Conservation (phyloP, 805 yeast genomes). For the Barnettozyma botsteinii region DNA sequence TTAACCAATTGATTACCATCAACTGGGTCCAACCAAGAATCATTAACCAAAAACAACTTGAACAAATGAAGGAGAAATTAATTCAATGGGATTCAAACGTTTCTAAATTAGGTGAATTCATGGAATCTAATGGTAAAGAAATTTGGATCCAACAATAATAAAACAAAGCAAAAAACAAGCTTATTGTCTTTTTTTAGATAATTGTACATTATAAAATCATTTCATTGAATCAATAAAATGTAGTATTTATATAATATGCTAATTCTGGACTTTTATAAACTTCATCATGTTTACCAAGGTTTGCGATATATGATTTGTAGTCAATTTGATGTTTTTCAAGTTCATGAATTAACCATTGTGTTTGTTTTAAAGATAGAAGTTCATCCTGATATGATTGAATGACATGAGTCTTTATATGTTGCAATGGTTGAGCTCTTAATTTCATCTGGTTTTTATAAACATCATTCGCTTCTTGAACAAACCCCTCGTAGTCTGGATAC, state of each 20-base stretch:
- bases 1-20: conserved; percentile 67
- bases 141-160: conserved; percentile 45
- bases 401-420: conserved; percentile 28
- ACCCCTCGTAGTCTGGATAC: conserved; percentile 51
- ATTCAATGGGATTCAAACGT: conserved; percentile 77
- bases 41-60: conserved; percentile 76
- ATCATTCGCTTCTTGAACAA: conserved; percentile 55
- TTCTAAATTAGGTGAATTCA: conserved; percentile 52
- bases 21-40: conserved; percentile 97
- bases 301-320: conserved; percentile 26
- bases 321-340: conserved; percentile 23
- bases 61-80: conserved; percentile 66
- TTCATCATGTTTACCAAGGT: conserved; percentile 61
- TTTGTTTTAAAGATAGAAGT: conserved; percentile 48
- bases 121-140: conserved; percentile 55
- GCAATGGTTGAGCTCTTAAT: conserved; percentile 3
- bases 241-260: conserved; percentile 26
- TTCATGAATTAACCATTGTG: conserved; percentile 33
- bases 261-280: conserved; percentile 44
- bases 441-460: conserved; percentile 23
- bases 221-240: conserved; percentile 3
- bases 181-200: background rate
- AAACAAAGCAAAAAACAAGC: background rate
- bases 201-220: background rate
- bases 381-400: conserved; percentile 67